These are phyloP conservation scores for Tilletia caries DNA, from an alignment of 1,284 basidiomycete species.

Conservation along the genomic window DNA sequence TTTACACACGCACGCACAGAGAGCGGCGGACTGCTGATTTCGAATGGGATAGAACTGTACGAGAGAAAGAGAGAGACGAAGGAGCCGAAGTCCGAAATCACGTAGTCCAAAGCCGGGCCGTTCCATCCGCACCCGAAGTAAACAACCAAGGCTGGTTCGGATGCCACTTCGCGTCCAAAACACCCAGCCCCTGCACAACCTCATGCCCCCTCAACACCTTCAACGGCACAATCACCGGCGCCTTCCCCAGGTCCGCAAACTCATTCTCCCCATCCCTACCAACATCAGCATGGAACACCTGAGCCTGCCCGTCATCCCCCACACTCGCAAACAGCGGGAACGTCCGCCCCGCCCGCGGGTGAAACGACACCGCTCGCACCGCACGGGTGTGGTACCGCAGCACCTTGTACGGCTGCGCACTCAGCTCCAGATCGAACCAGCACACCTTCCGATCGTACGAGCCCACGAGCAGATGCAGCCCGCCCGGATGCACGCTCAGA, in stretches of 20 bases:
- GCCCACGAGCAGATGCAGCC: slow-evolving; percentile 90
- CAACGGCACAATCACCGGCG: slow-evolving; percentile 91
- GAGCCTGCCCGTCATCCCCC: slow-evolving; percentile 93
- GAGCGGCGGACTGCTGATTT: too few relatives aligned
- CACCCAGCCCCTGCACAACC: slow-evolving; percentile 79
- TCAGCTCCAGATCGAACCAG: slow-evolving; percentile 98
- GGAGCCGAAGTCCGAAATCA: too few relatives aligned
- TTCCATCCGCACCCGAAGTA: slow-evolving; percentile 88
- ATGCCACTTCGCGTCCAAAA: slow-evolving; percentile 86
- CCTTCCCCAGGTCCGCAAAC: slow-evolving; percentile 73
- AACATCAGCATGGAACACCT: slow-evolving; percentile 92
- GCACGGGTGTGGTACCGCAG: slow-evolving; percentile 92
- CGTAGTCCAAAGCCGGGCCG: slow-evolving; percentile 72
- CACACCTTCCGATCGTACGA: slow-evolving; percentile 95
- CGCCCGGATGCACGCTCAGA: slow-evolving; percentile 90
- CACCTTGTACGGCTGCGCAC: slow-evolving; percentile 92
- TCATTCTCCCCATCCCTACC: slow-evolving; percentile 60
- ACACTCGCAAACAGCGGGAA: slow-evolving; percentile 94
- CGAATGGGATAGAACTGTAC: too few relatives aligned
- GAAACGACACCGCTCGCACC: slow-evolving; percentile 85
- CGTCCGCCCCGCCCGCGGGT: slow-evolving; percentile 51
- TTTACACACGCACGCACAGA: too few relatives aligned
- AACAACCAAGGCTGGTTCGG: slow-evolving; percentile 87
- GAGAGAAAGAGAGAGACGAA: too few relatives aligned
- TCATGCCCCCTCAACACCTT: slow-evolving; percentile 91